Evolutionary conservation across 2,329 filamentous ascomycete species (phyloP).

Genomic region (Niveomyces coronatus): DNA sequence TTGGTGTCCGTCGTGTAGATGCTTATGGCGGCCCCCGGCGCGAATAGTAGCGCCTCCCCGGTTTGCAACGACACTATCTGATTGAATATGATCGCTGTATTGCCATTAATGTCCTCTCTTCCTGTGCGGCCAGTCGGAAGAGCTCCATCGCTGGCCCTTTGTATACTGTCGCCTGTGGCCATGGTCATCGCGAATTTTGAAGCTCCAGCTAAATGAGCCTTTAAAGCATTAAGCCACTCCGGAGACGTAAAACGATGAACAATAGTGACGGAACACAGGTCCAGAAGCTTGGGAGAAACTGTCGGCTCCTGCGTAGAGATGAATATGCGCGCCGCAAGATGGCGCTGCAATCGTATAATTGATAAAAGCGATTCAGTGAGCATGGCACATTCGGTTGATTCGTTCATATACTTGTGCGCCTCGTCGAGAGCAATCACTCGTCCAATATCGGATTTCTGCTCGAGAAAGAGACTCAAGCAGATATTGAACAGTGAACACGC

Average conservation of each 20-base stretch:
- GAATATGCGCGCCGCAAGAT: constrained; percentile 54
- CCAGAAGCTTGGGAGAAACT: constrained; percentile 55
- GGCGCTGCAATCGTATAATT: constrained; percentile 60
- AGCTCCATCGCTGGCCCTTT: too few species aligned
- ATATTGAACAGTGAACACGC: constrained; percentile 67
- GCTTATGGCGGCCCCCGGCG: too few species aligned
- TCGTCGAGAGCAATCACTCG: constrained; percentile 63
- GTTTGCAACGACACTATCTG: too few species aligned
- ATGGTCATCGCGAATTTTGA: constrained; percentile 3
- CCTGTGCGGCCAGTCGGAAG: too few species aligned
- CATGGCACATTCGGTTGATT: constrained; percentile 38
- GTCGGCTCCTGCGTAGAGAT: constrained; percentile 73
- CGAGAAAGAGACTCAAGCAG: constrained; percentile 55
- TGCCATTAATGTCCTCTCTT: too few species aligned
- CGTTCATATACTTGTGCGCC: constrained; percentile 65
- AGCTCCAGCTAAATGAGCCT: constrained; percentile 33
- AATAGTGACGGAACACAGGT: constrained; percentile 61
- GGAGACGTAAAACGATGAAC: constrained; percentile 64
- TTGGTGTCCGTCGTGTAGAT: too few species aligned
- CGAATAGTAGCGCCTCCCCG: too few species aligned
- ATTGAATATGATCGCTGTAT: too few species aligned
- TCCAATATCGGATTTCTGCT: constrained; percentile 35
- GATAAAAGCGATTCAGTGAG: constrained; percentile 54
- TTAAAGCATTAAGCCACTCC: constrained; percentile 43
- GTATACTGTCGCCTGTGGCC: too few species aligned